Percentiles rank a stretch among this genome's conserved stretches.
These are phyloP conservation scores for Penicillium polonicum DNA, from an alignment of 2,329 filamentous ascomycete genomes.

Conservation along the genomic window DNA sequence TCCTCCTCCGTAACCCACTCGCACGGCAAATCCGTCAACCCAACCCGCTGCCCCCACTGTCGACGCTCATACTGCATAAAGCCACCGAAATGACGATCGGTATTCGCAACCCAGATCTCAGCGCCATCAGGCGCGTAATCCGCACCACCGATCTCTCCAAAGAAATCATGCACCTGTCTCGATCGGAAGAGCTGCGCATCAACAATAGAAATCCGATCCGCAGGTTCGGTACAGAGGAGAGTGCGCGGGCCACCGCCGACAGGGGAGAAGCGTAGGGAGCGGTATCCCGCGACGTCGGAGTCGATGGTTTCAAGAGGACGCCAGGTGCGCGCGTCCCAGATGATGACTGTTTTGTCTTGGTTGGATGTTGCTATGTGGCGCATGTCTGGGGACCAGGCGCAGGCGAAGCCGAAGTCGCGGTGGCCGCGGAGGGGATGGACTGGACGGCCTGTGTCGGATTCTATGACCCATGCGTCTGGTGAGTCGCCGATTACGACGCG, in stretches of 20 bases:
- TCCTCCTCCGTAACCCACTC: constrained; percentile 40
- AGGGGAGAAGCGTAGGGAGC: constrained; percentile 46
- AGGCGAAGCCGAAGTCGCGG: constrained; percentile 47
- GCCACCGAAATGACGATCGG: constrained; percentile 45
- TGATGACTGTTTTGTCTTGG: constrained; percentile 48
- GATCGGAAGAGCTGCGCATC: constrained; percentile 45
- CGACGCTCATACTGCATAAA: constrained; percentile 46
- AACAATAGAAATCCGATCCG: constrained; percentile 46
- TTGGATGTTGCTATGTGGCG: constrained; percentile 49
- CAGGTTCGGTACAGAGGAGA: constrained; percentile 45
- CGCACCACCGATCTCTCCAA: constrained; percentile 47
- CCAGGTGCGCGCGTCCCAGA: constrained; percentile 48
- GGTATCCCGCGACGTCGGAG: constrained; percentile 47
- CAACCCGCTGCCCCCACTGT: constrained; percentile 40
- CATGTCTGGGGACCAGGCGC: constrained; percentile 49
- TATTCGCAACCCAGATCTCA: constrained; percentile 46
- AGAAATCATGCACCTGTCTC: constrained; percentile 48
- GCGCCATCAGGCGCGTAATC: constrained; percentile 44
- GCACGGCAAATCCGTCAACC: constrained; percentile 35
- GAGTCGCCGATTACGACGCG: constrained; percentile 48
- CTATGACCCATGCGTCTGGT: constrained; percentile 42
- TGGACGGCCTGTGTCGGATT: constrained; percentile 44
- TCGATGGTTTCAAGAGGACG: constrained; percentile 41
- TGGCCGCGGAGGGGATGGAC: constrained; percentile 42
- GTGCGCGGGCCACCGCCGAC: constrained; percentile 46